A percentile compares a stretch with the other conserved stretches of the same genome.
These are phyloP conservation scores for Alternaria angustiovoidea DNA, from an alignment of 2,329 filamentous ascomycete genomes.

Conservation along the genomic window DNA sequence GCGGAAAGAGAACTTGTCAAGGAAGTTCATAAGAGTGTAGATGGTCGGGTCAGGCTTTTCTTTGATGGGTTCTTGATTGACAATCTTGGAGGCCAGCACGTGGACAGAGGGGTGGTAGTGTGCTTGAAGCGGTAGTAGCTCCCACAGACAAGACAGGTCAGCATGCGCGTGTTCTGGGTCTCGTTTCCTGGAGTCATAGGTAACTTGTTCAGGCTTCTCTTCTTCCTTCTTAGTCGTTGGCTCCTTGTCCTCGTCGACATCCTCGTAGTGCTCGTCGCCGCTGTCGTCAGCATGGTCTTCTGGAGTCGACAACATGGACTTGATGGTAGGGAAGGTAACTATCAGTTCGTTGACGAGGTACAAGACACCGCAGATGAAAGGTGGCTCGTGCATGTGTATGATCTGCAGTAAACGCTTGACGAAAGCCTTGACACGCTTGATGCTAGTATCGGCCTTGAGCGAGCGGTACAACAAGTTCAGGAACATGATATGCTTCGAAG, in stretches of 20 bases:
- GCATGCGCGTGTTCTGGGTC: constrained; percentile 92
- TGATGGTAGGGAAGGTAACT: constrained; percentile 79
- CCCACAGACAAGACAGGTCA: constrained; percentile 93
- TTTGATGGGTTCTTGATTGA: constrained; percentile 74
- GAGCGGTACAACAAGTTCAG: constrained; percentile 90
- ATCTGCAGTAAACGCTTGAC: constrained; percentile 92
- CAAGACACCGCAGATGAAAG: constrained; percentile 91
- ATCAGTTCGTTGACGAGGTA: constrained; percentile 87
- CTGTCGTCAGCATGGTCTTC: constrained; percentile 81
- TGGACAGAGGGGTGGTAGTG: constrained; percentile 96
- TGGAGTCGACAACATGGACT: constrained; percentile 70
- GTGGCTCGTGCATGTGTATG: constrained; percentile 85
- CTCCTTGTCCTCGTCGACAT: constrained; percentile 61
- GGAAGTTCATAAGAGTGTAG: constrained; percentile 91
- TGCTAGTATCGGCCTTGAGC: constrained; percentile 87
- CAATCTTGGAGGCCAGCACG: constrained; percentile 77
- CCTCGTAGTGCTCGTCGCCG: constrained; percentile 75
- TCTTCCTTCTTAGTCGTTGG: constrained; percentile 28
- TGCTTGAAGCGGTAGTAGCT: constrained; percentile 77
- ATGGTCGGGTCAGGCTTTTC: constrained; percentile 90
- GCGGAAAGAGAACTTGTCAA: constrained; percentile 98
- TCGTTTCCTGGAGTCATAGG: constrained; percentile 88
- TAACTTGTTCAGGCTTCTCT: constrained; percentile 24
- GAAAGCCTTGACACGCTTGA: constrained; percentile 93
- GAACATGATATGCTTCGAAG: constrained; percentile 95